Conservation (phyloP, 1,284 basidiomycete genomes). For the Apiotrichum porosum region DNA sequence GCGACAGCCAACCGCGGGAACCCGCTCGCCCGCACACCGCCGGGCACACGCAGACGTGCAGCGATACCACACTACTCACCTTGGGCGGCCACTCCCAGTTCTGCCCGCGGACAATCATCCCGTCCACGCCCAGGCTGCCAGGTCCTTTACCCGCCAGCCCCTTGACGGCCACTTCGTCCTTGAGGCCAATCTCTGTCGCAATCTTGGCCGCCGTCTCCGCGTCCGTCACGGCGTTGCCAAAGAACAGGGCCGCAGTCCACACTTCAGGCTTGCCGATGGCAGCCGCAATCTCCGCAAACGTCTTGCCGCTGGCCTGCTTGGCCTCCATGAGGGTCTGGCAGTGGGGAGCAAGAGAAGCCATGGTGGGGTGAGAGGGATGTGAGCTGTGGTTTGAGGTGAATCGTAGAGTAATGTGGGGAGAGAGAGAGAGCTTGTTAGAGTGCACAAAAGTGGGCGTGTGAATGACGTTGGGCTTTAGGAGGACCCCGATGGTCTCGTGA, state of each 20-base stretch:
- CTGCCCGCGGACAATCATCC: constrained; percentile 33
- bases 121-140: constrained; percentile 27
- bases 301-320: too few relatives aligned
- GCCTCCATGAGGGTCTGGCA: too few relatives aligned
- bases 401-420: too few relatives aligned
- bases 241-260: constrained; percentile 83
- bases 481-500: too few relatives aligned
- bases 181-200: constrained; percentile 63
- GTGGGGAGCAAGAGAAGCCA: too few relatives aligned
- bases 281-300: constrained; percentile 67
- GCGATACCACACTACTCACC: constrained; percentile 15
- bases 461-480: too few relatives aligned
- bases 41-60: too few relatives aligned
- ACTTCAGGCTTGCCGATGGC: constrained; percentile 72
- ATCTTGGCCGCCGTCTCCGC: constrained; percentile 61
- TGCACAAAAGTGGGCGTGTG: too few relatives aligned
- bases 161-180: constrained; percentile 48
- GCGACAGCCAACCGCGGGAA: neutral
- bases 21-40: too few relatives aligned
- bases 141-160: constrained; percentile 23
- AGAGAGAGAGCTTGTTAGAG: too few relatives aligned
- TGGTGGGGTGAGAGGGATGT: too few relatives aligned
- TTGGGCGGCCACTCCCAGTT: constrained; percentile 41
- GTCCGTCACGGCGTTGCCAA: constrained; percentile 72
- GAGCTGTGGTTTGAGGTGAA: too few relatives aligned